Conservation (phyloP, 1,139 yeast genomes). For the Arxiozyma heterogenica region DNA sequence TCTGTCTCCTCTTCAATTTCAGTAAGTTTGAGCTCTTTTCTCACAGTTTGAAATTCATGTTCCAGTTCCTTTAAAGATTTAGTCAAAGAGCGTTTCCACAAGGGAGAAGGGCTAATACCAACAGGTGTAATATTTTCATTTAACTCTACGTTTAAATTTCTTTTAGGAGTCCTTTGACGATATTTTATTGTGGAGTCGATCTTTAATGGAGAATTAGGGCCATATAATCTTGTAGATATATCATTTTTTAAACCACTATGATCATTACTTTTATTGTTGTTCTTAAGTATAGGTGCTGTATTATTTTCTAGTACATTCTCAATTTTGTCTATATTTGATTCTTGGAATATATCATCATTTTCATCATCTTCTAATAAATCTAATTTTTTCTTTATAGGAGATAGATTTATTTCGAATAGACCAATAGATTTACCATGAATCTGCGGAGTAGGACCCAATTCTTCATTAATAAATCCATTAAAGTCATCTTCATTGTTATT, state of each 20-base stretch:
- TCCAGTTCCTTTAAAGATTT: conserved; percentile 17
- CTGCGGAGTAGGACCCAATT: conserved; percentile 31
- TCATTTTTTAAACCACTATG: not conserved
- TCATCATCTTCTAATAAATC: conserved; percentile 1
- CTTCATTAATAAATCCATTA: not conserved
- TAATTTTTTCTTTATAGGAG: conserved; percentile 20
- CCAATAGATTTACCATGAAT: conserved; percentile 29
- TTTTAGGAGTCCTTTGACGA: conserved; percentile 6
- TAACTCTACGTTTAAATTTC: not conserved
- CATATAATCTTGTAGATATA: conserved; percentile 11
- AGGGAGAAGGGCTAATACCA: conserved; percentile 21
- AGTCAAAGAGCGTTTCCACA: conserved; percentile 22
- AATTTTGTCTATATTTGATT: not conserved
- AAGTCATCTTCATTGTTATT: not conserved
- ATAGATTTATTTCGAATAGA: conserved; percentile 27
- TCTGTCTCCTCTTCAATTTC: conserved; percentile 12
- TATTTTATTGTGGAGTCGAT: conserved; percentile 11
- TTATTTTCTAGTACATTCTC: not conserved
- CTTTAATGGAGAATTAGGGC: conserved; percentile 29
- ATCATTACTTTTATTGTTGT: not conserved
- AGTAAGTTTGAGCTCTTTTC: conserved; percentile 16
- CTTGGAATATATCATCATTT: not conserved
- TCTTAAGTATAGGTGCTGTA: not conserved
- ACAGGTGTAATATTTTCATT: not conserved
- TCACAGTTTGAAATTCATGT: conserved; percentile 7